Evolutionary conservation across 345 rosid species (phyloP).

Genomic region (rapeseed (Brassica napus)): Da-Ae NC_063442.1:6688501-6689000

Average conservation of each 20-base stretch:
- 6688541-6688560: background rate
- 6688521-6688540: background rate
- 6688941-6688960: slow-evolving; percentile 84
- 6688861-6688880: background rate
- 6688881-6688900: too few species aligned
- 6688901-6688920: slow-evolving; percentile 42
- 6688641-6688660: background rate
- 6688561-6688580: background rate
- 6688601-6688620: background rate
- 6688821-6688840: background rate
- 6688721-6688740: too few species aligned
- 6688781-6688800: too few species aligned
- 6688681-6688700: background rate
- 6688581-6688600: background rate
- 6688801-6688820: too few species aligned
- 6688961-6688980: slow-evolving; percentile 75
- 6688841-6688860: background rate
- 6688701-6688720: too few species aligned
- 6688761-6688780: too few species aligned
- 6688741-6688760: too few species aligned
- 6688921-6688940: slow-evolving; percentile 64
- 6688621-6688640: background rate
- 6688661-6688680: background rate
- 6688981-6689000: slow-evolving; percentile 83
- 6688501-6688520: background rate